Percentiles rank a stretch among this genome's conserved stretches.
Conservation (phyloP, 1,139 yeast species). For the Saccharomyces pastorianus region DNA sequence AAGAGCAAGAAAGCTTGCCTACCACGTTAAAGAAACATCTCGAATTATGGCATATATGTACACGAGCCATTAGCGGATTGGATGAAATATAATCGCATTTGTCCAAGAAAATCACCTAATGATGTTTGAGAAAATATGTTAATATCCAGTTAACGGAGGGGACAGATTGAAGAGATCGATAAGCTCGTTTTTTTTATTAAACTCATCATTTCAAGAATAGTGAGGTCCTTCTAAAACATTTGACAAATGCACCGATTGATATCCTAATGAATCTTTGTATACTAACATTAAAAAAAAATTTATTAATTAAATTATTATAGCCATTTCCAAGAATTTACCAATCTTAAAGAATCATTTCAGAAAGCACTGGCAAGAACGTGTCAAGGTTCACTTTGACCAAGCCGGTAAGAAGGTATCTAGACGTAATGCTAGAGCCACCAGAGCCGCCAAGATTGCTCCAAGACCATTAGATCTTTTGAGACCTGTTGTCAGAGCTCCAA, state of each 20-base stretch:
- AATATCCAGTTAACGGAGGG: too few relatives aligned
- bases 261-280: background rate
- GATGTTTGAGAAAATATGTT: too few relatives aligned
- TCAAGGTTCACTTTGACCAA: conserved; percentile 57
- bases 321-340: conserved; percentile 96
- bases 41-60: too few relatives aligned
- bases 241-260: background rate
- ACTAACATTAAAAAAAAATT: background rate
- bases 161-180: too few relatives aligned
- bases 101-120: too few relatives aligned
- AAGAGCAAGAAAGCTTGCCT: background rate
- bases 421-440: conserved; percentile 88
- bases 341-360: conserved; percentile 94
- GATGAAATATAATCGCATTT: too few relatives aligned
- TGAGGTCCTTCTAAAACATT: background rate
- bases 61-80: too few relatives aligned
- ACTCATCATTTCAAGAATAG: background rate
- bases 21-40: background rate
- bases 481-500: conserved; percentile 98
- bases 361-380: conserved; percentile 99
- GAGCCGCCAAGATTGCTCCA: conserved; percentile 95
- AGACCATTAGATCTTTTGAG: conserved; percentile 93
- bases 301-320: conserved; percentile 37
- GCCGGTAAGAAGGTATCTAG: conserved; percentile 98
- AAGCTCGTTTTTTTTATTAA: too few relatives aligned